Evolutionary conservation across 495 filamentous ascomycete species (phyloP), one percentile per base, ranked within the genome.

Genomic region (Viridothelium virens): DNA sequence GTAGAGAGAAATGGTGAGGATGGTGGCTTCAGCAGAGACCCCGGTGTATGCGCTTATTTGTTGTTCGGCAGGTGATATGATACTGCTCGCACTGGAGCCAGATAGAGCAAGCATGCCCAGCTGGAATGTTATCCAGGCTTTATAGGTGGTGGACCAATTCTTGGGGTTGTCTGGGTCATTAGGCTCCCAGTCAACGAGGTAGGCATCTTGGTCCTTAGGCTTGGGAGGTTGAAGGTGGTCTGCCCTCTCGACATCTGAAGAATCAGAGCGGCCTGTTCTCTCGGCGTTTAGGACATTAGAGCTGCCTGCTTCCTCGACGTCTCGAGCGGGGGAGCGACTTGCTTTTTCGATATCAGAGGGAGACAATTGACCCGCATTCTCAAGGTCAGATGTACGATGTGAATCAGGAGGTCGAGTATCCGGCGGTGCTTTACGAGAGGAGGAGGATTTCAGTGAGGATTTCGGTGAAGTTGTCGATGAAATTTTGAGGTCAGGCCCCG

Each of bases 81-180:
- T 82, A 63, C 76, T 80, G 31, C 77, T 80, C 14, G 78, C 81
- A 44, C 83, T 71, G 70, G 77, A 80, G 14, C 77, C 80, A 3
- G 74, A 73, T n/a, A 84, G 69, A 18, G 82, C 80, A 14, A 83
- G 73, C 77, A 83, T 77, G 3, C 77, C 76, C 66, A 85, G 66
- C 56, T 80, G 79, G 44, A 81, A 77, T 2, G 81, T 82, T 34
- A 83, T 72, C 76, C 77, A 82, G 64, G 70, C 75, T 70, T 81
- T 84, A 66, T 81, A 81, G 7, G 9, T 18, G 11, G 66, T 69
- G 1, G 63, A 66, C 78, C 79, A 84, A 67, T 83, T 83, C 38
- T 76, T 73, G 3, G 82, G 82, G 64, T 84, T 85, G 2, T 39
- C 61, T 1, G 6, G 31, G 16, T 71, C 70, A 64, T 53, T 46